Evolutionary conservation across 2,329 filamentous ascomycete species (phyloP), one percentile per base, ranked within the genome.

Genomic region (Colletotrichum siamense): DNA sequence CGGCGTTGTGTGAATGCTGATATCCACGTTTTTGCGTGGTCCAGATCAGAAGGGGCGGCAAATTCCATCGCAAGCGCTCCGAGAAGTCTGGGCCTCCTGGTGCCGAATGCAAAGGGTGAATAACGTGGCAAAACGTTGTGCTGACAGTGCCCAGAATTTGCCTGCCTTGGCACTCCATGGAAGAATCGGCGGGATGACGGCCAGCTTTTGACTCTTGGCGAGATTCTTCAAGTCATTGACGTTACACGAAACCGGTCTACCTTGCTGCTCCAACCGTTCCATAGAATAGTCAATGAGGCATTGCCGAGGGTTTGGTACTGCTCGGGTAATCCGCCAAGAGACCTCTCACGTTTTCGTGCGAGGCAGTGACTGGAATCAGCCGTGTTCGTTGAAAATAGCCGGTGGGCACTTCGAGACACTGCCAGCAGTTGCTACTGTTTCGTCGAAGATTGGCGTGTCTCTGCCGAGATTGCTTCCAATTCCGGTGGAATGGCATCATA

Each of bases 401-500:
- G 18, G 12, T 32, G 59, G 10, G 0, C 59, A 39, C 0, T 28
- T 32, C 30, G 39, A 67, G 62, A 75, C 30, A 55, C 16, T 49
- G 22, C 64, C 7, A 8, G 18, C 28, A 49, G 8, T 30, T 55
- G 49, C 9, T 12, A 73, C 39, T 9, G 32, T 72, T 44, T 62
- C 8, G 57, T 44, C 18, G 10, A 69, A 15, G 63, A 75, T 73
- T 64, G 55, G n/a, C 57, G 26, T 64, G 70, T 49, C 64, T 63
- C 57, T 64, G 39, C n/a, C 32, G 39, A 57, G 16, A 62, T 34
- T 44, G 10, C 39, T 36, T 67, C 69, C 64, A 69, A 24, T 52
- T 75, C 69, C 73, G 73, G 73, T 67, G 39, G 55, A 30, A 61
- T 68, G 57, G 44, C 32, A 76, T 73, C 63, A 57, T 68, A n/a